Conservation (phyloP, 495 filamentous ascomycete species). For the Aspergillus panamensis region DNA sequence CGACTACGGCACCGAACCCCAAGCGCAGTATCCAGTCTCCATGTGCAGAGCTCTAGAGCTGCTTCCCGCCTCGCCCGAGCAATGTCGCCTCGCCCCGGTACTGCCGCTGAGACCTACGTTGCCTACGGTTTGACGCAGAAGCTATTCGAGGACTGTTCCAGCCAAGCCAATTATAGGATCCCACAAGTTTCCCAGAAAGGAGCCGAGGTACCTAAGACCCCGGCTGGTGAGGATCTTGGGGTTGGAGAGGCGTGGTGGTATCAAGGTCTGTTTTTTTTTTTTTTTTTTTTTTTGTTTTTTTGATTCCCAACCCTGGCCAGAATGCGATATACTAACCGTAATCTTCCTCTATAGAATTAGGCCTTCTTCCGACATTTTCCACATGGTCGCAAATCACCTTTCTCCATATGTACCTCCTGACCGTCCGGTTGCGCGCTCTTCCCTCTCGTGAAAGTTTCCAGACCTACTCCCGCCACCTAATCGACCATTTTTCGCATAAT, state of each 20-base stretch:
- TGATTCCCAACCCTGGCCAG: neutral
- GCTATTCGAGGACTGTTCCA: conserved; percentile 72
- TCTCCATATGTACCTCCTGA: conserved; percentile 90
- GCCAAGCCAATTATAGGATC: conserved; percentile 71
- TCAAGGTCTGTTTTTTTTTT: conserved; percentile 52
- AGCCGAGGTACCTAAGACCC: conserved; percentile 57
- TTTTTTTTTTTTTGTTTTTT: neutral
- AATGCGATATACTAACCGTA: neutral
- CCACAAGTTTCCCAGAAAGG: conserved; percentile 52
- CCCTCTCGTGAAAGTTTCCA: conserved; percentile 54
- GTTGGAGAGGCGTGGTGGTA: conserved; percentile 79
- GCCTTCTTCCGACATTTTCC: conserved; percentile 76
- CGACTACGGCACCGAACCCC: conserved; percentile 1
- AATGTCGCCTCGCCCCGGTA: conserved; percentile 34
- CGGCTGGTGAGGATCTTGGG: conserved; percentile 74
- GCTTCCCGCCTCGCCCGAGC: conserved; percentile 33
- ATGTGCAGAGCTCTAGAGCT: conserved; percentile 12
- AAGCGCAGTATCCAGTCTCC: neutral
- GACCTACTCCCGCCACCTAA: conserved; percentile 69
- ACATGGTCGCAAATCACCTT: conserved; percentile 96
- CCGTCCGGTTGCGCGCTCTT: conserved; percentile 77
- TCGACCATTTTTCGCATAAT: conserved; percentile 91
- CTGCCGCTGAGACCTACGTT: conserved; percentile 63
- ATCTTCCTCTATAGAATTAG: conserved; percentile 40
- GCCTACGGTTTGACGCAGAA: conserved; percentile 74